phyloP scores from a whole-genome alignment of 495 filamentous ascomycete species.

The Annulohypoxylon bovei region DNA sequence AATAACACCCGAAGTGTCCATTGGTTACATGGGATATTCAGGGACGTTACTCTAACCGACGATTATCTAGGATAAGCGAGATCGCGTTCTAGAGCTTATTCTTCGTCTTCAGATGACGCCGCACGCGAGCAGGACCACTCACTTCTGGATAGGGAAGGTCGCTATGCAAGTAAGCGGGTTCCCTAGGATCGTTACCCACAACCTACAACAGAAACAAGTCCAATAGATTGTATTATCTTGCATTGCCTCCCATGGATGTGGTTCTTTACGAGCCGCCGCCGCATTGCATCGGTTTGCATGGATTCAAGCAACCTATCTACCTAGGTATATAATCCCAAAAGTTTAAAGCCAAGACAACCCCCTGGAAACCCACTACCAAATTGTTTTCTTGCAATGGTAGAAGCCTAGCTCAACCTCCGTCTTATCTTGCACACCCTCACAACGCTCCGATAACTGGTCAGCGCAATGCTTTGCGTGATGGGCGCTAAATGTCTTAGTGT shows the following conservation, averaged over 20 bases:
- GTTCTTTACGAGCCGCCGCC: neutral
- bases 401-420: slow-evolving; percentile 29
- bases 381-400: slow-evolving; percentile 30
- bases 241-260: neutral
- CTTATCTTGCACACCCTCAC: slow-evolving; percentile 25
- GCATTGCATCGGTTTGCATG: neutral
- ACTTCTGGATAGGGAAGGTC: slow-evolving; percentile 19
- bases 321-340: neutral
- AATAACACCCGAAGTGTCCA: neutral
- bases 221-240: neutral
- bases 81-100: neutral
- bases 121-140: neutral
- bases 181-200: neutral
- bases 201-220: neutral
- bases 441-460: slow-evolving; percentile 28
- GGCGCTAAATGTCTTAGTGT: slow-evolving; percentile 29
- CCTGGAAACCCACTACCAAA: slow-evolving; percentile 16
- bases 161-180: neutral
- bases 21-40: neutral
- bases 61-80: neutral
- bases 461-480: slow-evolving; percentile 34
- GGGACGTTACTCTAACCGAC: neutral
- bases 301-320: neutral
- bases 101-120: neutral
- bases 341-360: neutral